phyloP scores from a whole-genome alignment of 805 yeast species.

The Candida awuae region DNA sequence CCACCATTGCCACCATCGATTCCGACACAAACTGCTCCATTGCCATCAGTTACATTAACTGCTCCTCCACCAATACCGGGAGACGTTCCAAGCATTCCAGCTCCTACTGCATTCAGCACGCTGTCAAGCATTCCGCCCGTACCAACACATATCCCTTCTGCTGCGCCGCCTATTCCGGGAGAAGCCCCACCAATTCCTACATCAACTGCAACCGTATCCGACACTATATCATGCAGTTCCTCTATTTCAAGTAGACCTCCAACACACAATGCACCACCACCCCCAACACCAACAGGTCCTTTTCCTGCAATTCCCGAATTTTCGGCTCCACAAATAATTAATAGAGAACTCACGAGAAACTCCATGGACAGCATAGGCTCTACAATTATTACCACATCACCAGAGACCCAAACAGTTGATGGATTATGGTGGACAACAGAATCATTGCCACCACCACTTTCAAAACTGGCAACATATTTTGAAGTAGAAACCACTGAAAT shows the following conservation, averaged over 20 bases:
- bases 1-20: conserved; percentile 15
- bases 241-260: conserved; percentile 13
- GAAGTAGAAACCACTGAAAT: conserved; percentile 58
- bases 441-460: conserved; percentile 47
- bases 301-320: conserved; percentile 2
- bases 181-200: conserved; percentile 6
- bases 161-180: conserved; percentile 3
- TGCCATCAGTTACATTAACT: background rate
- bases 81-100: conserved; percentile 16
- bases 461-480: conserved; percentile 40
- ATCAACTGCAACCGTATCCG: background rate
- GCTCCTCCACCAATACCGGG: conserved; percentile 4
- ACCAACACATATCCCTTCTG: background rate
- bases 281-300: conserved; percentile 15
- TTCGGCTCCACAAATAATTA: background rate
- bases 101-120: conserved; percentile 7
- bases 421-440: conserved; percentile 61
- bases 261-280: conserved; percentile 10
- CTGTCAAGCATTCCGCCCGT: background rate
- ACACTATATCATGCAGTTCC: conserved; percentile 13
- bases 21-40: conserved; percentile 10
- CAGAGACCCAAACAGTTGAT: conserved; percentile 12
- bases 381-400: background rate
- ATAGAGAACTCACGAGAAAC: conserved; percentile 5
- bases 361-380: conserved; percentile 4